Evolutionary conservation across 2,329 filamentous ascomycete genomes (phyloP).

Genomic region (Fonsecaea nubica): DNA sequence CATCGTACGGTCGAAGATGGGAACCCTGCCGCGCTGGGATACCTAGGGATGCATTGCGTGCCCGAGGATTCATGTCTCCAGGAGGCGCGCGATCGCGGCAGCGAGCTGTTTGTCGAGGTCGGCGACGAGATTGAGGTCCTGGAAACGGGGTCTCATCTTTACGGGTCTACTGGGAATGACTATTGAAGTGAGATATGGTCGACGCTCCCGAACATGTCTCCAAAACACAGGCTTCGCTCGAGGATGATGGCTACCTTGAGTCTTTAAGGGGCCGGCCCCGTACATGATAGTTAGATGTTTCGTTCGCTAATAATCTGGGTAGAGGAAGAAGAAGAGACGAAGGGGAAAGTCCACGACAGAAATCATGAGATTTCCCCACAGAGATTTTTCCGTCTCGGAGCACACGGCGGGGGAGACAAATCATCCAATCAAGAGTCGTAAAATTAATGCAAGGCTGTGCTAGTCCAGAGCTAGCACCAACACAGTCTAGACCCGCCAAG

Average conservation of each 20-base stretch:
- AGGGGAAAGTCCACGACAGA: too few species aligned
- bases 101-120: conserved; percentile 36
- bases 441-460: conserved; percentile 26
- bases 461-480: conserved; percentile 10
- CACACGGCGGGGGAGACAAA: not conserved
- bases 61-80: conserved; percentile 37
- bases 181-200: conserved; percentile 21
- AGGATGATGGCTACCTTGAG: too few species aligned
- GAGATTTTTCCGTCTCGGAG: not conserved
- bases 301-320: too few species aligned
- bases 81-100: conserved; percentile 24
- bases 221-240: too few species aligned
- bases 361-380: not conserved
- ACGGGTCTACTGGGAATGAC: conserved; percentile 38
- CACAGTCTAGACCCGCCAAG: conserved; percentile 20
- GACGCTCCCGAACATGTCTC: not conserved
- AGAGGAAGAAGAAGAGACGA: too few species aligned
- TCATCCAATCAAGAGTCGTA: not conserved
- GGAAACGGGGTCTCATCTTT: conserved; percentile 37
- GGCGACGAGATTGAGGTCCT: conserved; percentile 39
- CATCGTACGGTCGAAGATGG: conserved; percentile 36
- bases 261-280: too few species aligned
- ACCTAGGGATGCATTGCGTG: conserved; percentile 41
- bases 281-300: too few species aligned
- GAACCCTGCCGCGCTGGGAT: conserved; percentile 37